phyloP scores from a whole-genome alignment of 768 basidiomycete genomes.

The Mycena chlorophos region DNA sequence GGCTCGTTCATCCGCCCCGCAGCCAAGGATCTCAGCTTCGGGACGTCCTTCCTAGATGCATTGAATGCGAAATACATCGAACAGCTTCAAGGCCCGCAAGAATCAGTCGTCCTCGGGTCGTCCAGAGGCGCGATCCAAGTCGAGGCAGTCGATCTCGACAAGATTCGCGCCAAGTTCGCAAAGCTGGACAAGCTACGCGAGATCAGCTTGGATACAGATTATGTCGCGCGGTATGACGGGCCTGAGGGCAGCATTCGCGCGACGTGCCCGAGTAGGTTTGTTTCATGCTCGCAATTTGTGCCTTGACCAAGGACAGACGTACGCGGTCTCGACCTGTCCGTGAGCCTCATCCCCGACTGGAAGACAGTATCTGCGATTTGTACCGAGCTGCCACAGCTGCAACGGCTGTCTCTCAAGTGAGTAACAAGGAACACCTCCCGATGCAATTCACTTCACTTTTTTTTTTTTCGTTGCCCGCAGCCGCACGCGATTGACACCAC shows the following conservation, averaged over 20 bases:
- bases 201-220: slow-evolving; percentile 74
- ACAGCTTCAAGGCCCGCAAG: slow-evolving; percentile 52
- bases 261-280: slow-evolving; percentile 67
- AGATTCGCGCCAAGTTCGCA: slow-evolving; percentile 69
- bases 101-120: slow-evolving; percentile 74
- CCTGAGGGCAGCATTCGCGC: slow-evolving; percentile 49
- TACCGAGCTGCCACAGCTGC: slow-evolving; percentile 58
- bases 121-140: slow-evolving; percentile 83
- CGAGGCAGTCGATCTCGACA: slow-evolving; percentile 81
- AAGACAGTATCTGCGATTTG: slow-evolving; percentile 62
- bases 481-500: slow-evolving; percentile 61
- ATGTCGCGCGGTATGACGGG: slow-evolving; percentile 53
- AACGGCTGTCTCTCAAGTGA: slow-evolving; percentile 77
- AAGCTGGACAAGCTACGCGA: slow-evolving; percentile 69
- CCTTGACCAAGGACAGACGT: slow-evolving; percentile 49
- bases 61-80: slow-evolving; percentile 80
- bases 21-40: slow-evolving; percentile 52
- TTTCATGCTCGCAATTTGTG: neutral
- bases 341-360: slow-evolving; percentile 75
- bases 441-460: slow-evolving; percentile 20
- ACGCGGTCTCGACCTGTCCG: slow-evolving; percentile 78
- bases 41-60: slow-evolving; percentile 73
- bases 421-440: slow-evolving; percentile 29
- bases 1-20: slow-evolving; percentile 83
- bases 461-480: slow-evolving; percentile 51